Base-by-base conservation (phyloP, 768 basidiomycete genomes). In the Kwoniella sp. region DNA sequence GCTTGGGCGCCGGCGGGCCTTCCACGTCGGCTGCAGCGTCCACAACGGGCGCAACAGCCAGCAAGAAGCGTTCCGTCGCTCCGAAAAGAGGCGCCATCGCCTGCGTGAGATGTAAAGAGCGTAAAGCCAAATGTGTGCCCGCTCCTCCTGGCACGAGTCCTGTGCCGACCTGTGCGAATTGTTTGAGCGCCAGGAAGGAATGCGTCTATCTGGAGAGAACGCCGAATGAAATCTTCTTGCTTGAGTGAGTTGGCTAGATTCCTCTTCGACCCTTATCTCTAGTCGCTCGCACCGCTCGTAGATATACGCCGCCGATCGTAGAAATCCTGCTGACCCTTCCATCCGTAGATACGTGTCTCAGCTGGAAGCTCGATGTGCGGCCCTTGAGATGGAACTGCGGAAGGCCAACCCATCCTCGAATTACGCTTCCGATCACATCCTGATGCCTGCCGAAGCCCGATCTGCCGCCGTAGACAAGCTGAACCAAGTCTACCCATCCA, bases 111-210 rank as follows among this genome's bases (percentile, higher is more conserved):
- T 74, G 73, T 61, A 71, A 74, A 63, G 70, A 74, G 51, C 65
- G 73, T 29, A 74, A 74, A 64, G 70, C 70, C 11, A 74, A 74
- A 62, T 74, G 73, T 56, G 73, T 74, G 8, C 72, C 72, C 34
- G 72, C 72, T 41, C 66, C 72, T 15, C 73, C 73, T 52, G 67
- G 68, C 13, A 67, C 68, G 8, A 55, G 58, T 25, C 63, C 63
- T 20, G 67, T 71, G 20, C 73, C 73, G 41, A 71, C 73, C 12
- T 74, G 73, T 55, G 65, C 68, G 22, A 74, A 69, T 50, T 74
- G 73, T 53, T 45, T 71, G 41, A 56, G 52, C 15, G 68, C 70
- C 1, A 55, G 68, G 41, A 62, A 68, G 25, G 70, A 69, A 30
- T 74, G 73, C 50, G 66, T 74, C 0, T 74, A 71, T 53, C 58